A percentile compares a stretch with the other conserved stretches of the same genome.
Evolutionary conservation across 2,329 filamentous ascomycete genomes (phyloP).

Genomic region (Colletotrichum godetiae): DNA sequence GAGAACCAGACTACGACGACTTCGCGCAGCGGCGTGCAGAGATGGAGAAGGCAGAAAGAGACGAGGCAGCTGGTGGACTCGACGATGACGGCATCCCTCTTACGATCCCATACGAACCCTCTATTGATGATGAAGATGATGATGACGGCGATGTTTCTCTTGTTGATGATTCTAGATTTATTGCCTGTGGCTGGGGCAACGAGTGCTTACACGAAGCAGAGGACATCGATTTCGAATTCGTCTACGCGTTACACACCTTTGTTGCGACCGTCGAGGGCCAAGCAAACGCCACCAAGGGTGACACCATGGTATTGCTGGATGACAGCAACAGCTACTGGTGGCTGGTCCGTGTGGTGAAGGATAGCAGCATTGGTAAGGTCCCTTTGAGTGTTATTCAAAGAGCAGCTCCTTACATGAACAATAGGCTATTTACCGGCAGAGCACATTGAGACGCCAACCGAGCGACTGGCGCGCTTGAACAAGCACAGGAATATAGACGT

Average conservation of each 20-base stretch:
- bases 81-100: slow-evolving; percentile 46
- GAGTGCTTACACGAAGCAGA: slow-evolving; percentile 94
- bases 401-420: slow-evolving; percentile 37
- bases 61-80: slow-evolving; percentile 31
- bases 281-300: slow-evolving; percentile 97
- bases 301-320: slow-evolving; percentile 97
- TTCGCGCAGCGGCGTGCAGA: slow-evolving; percentile 25
- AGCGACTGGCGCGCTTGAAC: slow-evolving; percentile 91
- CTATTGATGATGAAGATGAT: slow-evolving; percentile 49
- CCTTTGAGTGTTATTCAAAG: background rate
- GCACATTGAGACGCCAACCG: slow-evolving; percentile 97
- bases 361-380: slow-evolving; percentile 84
- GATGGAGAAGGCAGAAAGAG: slow-evolving; percentile 36
- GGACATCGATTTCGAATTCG: slow-evolving; percentile 99
- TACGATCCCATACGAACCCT: slow-evolving; percentile 58
- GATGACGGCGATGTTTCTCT: slow-evolving; percentile 74
- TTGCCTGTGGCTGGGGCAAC: slow-evolving; percentile 79
- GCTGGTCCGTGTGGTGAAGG: slow-evolving; percentile 96
- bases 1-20: background rate
- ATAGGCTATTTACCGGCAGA: slow-evolving; percentile 95
- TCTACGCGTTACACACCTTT: slow-evolving; percentile 97
- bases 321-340: slow-evolving; percentile 99
- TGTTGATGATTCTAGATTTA: slow-evolving; percentile 67
- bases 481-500: slow-evolving; percentile 99
- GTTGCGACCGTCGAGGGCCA: slow-evolving; percentile 98